Percentiles rank a stretch among this genome's conserved stretches.
These are phyloP conservation scores for Cruciata laevipes DNA, from an alignment of 257 asterid species.

Conservation along the genomic window DNA sequence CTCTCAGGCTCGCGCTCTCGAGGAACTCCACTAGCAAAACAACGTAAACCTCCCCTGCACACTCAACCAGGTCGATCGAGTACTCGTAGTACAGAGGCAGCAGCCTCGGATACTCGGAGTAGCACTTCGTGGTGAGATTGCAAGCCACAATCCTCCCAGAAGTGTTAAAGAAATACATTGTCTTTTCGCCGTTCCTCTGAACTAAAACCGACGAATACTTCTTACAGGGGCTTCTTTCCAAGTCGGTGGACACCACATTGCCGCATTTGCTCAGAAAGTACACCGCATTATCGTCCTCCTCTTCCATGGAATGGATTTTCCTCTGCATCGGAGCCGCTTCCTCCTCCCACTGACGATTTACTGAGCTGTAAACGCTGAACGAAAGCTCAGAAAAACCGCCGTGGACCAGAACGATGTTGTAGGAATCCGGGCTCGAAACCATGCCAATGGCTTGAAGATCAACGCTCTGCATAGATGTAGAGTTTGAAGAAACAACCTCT, in stretches of 20 bases:
- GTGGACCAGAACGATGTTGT: slow-evolving; percentile 37
- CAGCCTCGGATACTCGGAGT: slow-evolving; percentile 61
- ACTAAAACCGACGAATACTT: slow-evolving; percentile 56
- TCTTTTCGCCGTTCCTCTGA: slow-evolving; percentile 28
- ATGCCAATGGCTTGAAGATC: slow-evolving; percentile 55
- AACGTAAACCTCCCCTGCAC: slow-evolving; percentile 44
- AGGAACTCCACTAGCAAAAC: slow-evolving; percentile 64
- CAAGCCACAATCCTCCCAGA: slow-evolving; percentile 59
- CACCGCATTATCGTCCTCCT: slow-evolving; percentile 24
- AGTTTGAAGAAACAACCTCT: slow-evolving; percentile 18
- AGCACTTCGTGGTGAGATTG: slow-evolving; percentile 34
- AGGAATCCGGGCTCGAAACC: slow-evolving; percentile 30
- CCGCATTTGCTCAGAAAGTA: slow-evolving; percentile 81
- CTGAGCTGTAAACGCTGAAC: slow-evolving; percentile 38
- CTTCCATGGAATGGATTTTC: slow-evolving; percentile 17
- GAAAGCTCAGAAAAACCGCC: slow-evolving; percentile 51
- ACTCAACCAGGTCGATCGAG: slow-evolving; percentile 71
- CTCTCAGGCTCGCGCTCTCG: slow-evolving; percentile 58
- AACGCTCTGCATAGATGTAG: not conserved
- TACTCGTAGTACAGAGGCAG: slow-evolving; percentile 61
- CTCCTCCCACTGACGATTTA: slow-evolving; percentile 39
- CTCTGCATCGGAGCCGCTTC: slow-evolving; percentile 20
- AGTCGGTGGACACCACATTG: slow-evolving; percentile 54
- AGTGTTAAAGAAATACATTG: slow-evolving; percentile 53
- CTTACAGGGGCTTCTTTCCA: slow-evolving; percentile 71